Evolutionary conservation across 2,329 filamentous ascomycete genomes (phyloP).

Genomic region (Metarhizium album): DNA sequence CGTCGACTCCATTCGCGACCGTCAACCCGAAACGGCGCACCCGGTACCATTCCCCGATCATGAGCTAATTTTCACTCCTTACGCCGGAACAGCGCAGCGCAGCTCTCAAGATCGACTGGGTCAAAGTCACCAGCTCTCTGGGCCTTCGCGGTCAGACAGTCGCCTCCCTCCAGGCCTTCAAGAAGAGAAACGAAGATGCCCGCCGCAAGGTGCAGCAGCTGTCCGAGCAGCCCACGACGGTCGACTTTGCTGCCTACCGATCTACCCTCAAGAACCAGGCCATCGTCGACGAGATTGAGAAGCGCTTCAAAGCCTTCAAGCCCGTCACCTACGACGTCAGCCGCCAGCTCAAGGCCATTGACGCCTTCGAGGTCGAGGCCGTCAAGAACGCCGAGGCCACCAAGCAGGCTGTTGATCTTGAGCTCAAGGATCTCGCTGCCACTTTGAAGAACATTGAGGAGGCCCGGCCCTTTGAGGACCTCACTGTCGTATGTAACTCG

Average conservation of each 20-base stretch:
- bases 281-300: slow-evolving; percentile 94
- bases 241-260: slow-evolving; percentile 95
- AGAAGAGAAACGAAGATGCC: slow-evolving; percentile 98
- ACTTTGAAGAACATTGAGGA: slow-evolving; percentile 96
- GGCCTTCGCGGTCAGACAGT: slow-evolving; percentile 94
- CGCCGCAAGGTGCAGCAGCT: slow-evolving; percentile 85
- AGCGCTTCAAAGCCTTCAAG: slow-evolving; percentile 85
- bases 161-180: slow-evolving; percentile 86
- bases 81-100: slow-evolving; percentile 67
- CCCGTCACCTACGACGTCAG: slow-evolving; percentile 83
- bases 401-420: slow-evolving; percentile 89
- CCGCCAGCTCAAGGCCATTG: slow-evolving; percentile 95
- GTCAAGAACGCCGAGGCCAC: slow-evolving; percentile 95
- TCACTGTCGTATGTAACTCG: slow-evolving; percentile 76
- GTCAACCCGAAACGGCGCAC: not conserved
- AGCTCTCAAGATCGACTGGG: slow-evolving; percentile 99
- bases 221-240: slow-evolving; percentile 68
- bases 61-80: slow-evolving; percentile 45
- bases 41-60: slow-evolving; percentile 4
- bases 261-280: slow-evolving; percentile 88
- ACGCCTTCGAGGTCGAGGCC: slow-evolving; percentile 94
- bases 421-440: slow-evolving; percentile 87
- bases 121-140: slow-evolving; percentile 85
- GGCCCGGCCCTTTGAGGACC: slow-evolving; percentile 88
- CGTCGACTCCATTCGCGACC: not conserved